Evolutionary conservation across 192 early-diverging fungal species (phyloP), one percentile per base, ranked within the genome.

Genomic region (Mortierella claussenii): DNA sequence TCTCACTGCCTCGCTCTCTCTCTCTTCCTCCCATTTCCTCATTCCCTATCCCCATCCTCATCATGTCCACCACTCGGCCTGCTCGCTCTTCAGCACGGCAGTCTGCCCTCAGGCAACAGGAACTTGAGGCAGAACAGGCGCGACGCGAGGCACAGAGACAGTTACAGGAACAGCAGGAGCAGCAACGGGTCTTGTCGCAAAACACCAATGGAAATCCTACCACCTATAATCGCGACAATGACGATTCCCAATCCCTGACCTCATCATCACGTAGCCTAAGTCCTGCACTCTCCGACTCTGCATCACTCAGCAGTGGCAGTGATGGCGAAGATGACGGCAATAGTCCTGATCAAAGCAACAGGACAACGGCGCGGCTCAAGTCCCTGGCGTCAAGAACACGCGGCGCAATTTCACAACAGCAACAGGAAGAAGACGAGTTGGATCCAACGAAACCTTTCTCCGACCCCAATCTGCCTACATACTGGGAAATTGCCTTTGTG

Each of bases 31-130:
- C 34, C n/a, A 26, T 24, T 36, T 36, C n/a, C 32, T 54, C 23
- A 31, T n/a, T 8, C 12, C 42, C 58, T 3, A 9, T 28, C 32
- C 23, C 48, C 20, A 1, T 43, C 42, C 45, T 36, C 26, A 60
- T 60, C 52, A 71, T 71, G 69, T 56, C 60, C 21, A 51, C 69
- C 4, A 13, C 59, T 51, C 44, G 54, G 15, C 69, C 69, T 9
- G 55, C 61, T n/a, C 69, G 69, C 28, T 10, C 54, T 49, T 71
- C 69, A 9, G 69, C 69, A 17, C 69, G 69, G n/a, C 69, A 71
- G 37, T 57, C 69, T 1, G 69, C 69, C n/a, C 43, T 56, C 31
- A 34, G 58, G 30, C 53, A 71, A 26, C 69, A 71, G 33, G 69
- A 62, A 26, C 65, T 34, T 2, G 55, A 58, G 15, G 44, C 24